Conservation (phyloP, 768 basidiomycete species). For the Heimioporus sp. region DNA sequence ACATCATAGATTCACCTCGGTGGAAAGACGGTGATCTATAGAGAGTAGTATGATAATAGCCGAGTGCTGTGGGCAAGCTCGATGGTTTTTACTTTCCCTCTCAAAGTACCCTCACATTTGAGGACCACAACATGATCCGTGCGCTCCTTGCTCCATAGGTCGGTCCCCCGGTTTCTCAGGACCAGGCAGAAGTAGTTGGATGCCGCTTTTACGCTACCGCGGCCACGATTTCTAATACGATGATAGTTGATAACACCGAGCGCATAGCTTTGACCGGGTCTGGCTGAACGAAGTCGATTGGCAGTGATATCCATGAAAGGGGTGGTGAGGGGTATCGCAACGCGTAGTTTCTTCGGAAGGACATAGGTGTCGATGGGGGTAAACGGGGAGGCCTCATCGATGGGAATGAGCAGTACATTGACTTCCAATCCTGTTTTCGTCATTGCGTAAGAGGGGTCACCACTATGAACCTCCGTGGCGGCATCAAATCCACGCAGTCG, state of each 20-base stretch:
- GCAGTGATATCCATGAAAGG: neutral
- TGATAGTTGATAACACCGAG: slow-evolving; percentile 2
- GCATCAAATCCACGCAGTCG: neutral
- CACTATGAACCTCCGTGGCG: neutral
- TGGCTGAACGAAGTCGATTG: neutral
- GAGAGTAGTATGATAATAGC: neutral
- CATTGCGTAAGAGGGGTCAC: neutral
- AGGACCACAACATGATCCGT: neutral
- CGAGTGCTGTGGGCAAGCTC: neutral
- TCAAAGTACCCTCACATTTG: neutral
- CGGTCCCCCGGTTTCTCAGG: neutral
- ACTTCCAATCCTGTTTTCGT: neutral
- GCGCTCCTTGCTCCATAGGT: neutral
- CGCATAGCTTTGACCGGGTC: neutral
- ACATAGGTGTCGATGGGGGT: neutral
- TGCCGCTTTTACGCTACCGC: neutral
- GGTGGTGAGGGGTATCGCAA: slow-evolving; percentile 1
- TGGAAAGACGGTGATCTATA: neutral
- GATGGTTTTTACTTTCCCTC: neutral
- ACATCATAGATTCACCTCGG: no score
- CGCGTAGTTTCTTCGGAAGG: neutral
- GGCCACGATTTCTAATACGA: neutral
- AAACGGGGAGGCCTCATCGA: neutral
- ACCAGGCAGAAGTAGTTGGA: slow-evolving; percentile 1
- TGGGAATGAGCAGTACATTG: neutral